Evolutionary conservation across 2,329 filamentous ascomycete genomes (phyloP).

Genomic region (Orbilia quercus): DNA sequence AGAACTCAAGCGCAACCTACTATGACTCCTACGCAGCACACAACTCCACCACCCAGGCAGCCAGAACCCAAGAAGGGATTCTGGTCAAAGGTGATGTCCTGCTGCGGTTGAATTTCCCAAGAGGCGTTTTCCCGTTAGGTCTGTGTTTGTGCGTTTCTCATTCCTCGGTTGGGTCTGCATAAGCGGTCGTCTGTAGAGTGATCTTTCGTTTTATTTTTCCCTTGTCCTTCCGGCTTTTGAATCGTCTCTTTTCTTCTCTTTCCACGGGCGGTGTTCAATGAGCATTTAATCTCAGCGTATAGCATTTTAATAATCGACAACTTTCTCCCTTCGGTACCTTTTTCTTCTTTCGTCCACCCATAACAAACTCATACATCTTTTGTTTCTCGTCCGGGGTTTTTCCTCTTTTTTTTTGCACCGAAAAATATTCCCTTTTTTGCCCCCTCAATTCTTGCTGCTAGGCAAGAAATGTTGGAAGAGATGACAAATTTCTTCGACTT

Average conservation of each 20-base stretch:
- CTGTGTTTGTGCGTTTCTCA: constrained; percentile 54
- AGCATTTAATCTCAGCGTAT: constrained; percentile 56
- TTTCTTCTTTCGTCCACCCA: too few relatives aligned
- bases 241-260: constrained; percentile 28
- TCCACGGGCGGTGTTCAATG: constrained; percentile 51
- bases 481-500: constrained; percentile 53
- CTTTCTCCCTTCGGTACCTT: constrained; percentile 20
- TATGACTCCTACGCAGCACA: constrained; percentile 65
- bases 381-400: constrained; percentile 14
- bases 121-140: constrained; percentile 57
- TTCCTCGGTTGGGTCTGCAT: constrained; percentile 55
- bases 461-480: constrained; percentile 45
- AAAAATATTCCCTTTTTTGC: constrained; percentile 58
- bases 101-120: constrained; percentile 76
- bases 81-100: constrained; percentile 93
- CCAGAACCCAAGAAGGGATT: constrained; percentile 80
- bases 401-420: constrained; percentile 60
- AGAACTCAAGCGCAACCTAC: constrained; percentile 72
- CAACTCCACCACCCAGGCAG: constrained; percentile 67
- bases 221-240: constrained; percentile 41
- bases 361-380: too few relatives aligned
- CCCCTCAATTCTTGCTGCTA: constrained; percentile 60
- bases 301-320: constrained; percentile 56
- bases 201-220: constrained; percentile 41
- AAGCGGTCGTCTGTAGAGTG: constrained; percentile 57